Evolutionary conservation across 257 asterid genomes (phyloP).

Genomic region (Solanum appendiculatum): DNA sequence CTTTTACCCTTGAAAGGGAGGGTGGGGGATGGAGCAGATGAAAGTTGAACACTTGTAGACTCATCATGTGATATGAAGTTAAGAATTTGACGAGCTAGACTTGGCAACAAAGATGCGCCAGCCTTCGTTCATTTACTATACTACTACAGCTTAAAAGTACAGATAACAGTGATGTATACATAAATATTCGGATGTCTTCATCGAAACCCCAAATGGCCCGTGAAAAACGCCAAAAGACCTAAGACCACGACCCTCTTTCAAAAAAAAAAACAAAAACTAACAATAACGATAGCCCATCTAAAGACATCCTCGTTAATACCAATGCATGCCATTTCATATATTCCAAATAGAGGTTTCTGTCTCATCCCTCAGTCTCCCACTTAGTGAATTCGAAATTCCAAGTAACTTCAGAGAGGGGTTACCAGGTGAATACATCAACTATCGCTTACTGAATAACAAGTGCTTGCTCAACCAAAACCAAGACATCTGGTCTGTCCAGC

Average conservation of each 20-base stretch:
- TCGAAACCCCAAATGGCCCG: neutral
- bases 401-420: neutral
- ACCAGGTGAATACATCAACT: neutral
- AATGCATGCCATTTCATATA: neutral
- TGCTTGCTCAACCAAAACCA: neutral
- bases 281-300: neutral
- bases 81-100: neutral
- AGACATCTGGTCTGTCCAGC: neutral
- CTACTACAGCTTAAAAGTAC: neutral
- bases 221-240: neutral
- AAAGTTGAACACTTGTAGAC: too few species aligned
- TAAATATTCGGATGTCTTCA: neutral
- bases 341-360: neutral
- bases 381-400: neutral
- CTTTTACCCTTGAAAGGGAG: too few species aligned
- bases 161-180: neutral
- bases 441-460: neutral
- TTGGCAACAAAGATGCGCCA: neutral
- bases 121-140: neutral
- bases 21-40: neutral
- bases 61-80: too few species aligned
- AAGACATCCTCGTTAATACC: neutral
- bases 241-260: neutral
- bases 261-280: neutral
- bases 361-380: neutral